Conservation (phyloP, 2,329 filamentous ascomycete genomes). For the Aspergillus nomiae region DNA sequence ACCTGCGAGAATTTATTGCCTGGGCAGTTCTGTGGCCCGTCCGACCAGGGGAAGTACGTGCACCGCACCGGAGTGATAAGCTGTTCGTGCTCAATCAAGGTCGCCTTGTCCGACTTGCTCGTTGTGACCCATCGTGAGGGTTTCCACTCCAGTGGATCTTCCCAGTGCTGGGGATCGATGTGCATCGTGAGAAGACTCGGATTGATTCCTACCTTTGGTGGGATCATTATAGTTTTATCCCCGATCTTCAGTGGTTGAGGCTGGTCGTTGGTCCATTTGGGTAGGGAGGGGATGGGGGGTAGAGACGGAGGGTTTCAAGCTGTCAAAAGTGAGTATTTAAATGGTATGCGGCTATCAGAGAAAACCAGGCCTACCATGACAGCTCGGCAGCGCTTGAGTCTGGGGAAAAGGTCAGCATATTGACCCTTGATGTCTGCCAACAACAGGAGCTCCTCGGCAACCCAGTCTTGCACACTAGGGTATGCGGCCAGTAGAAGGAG, state of each 20-base stretch:
- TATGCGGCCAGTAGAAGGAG: slow-evolving; percentile 6
- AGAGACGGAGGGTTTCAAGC: slow-evolving; percentile 13
- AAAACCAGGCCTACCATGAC: background rate
- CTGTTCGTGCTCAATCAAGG: background rate
- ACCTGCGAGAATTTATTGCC: slow-evolving; percentile 8
- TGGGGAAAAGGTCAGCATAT: slow-evolving; percentile 3
- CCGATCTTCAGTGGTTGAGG: background rate
- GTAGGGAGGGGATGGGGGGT: slow-evolving; percentile 4
- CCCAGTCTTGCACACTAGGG: slow-evolving; percentile 8
- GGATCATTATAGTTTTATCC: background rate
- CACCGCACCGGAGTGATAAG: background rate
- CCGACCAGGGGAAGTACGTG: slow-evolving; percentile 10
- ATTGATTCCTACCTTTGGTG: background rate
- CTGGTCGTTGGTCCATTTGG: slow-evolving; percentile 7
- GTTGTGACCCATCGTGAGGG: slow-evolving; percentile 4
- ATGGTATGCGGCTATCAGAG: background rate
- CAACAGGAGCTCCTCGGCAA: slow-evolving; percentile 5
- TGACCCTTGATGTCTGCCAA: background rate
- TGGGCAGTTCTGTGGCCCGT: slow-evolving; percentile 6
- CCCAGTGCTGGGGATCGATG: slow-evolving; percentile 3
- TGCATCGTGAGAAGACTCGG: slow-evolving; percentile 5
- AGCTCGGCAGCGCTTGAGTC: background rate
- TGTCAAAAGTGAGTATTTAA: background rate
- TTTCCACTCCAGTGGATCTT: slow-evolving; percentile 3
- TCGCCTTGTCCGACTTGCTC: too few species aligned